Percentiles rank a stretch among this genome's conserved stretches.
phyloP scores from a whole-genome alignment of 169 alveolate species.

The Plasmodium vivax region DNA sequence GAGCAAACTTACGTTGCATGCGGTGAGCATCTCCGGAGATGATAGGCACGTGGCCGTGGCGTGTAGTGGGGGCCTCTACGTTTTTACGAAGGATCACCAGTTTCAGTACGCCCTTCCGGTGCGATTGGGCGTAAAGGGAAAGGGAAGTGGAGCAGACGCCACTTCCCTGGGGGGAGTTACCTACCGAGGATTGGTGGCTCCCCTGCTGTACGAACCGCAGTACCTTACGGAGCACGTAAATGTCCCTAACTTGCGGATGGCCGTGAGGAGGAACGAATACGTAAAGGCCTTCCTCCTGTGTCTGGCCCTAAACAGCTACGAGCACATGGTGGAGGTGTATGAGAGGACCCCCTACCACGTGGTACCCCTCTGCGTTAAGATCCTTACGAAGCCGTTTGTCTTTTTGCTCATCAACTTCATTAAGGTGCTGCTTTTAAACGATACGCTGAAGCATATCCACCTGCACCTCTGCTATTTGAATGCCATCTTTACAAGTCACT shows the following conservation, averaged over 20 bases:
- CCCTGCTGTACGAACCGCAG: conserved; percentile 81
- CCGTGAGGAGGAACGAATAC: conserved; percentile 81
- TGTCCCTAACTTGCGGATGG: conserved; percentile 73
- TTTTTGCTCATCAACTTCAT: conserved; percentile 57
- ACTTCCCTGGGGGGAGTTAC: conserved; percentile 36
- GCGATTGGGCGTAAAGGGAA: neutral
- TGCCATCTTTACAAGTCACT: conserved; percentile 76
- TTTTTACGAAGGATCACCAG: conserved; percentile 73
- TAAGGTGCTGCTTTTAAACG: conserved; percentile 64
- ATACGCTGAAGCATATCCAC: conserved; percentile 65
- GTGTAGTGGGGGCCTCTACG: conserved; percentile 75
- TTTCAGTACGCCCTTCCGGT: conserved; percentile 45
- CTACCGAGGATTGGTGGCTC: conserved; percentile 47
- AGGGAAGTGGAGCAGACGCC: neutral
- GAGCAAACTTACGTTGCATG: conserved; percentile 52
- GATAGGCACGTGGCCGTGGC: conserved; percentile 79
- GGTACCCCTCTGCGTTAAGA: conserved; percentile 71
- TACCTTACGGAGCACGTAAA: conserved; percentile 86
- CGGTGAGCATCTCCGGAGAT: conserved; percentile 73
- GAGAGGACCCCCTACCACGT: conserved; percentile 79
- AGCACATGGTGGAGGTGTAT: conserved; percentile 80
- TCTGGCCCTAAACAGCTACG: conserved; percentile 86
- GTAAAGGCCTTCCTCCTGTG: conserved; percentile 83
- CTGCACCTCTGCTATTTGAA: conserved; percentile 76
- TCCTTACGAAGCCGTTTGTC: conserved; percentile 64